Percentiles rank a stretch among this genome's conserved stretches.
Evolutionary conservation across 805 yeast genomes (phyloP).

Genomic region (Clavispora asparagi): DNA sequence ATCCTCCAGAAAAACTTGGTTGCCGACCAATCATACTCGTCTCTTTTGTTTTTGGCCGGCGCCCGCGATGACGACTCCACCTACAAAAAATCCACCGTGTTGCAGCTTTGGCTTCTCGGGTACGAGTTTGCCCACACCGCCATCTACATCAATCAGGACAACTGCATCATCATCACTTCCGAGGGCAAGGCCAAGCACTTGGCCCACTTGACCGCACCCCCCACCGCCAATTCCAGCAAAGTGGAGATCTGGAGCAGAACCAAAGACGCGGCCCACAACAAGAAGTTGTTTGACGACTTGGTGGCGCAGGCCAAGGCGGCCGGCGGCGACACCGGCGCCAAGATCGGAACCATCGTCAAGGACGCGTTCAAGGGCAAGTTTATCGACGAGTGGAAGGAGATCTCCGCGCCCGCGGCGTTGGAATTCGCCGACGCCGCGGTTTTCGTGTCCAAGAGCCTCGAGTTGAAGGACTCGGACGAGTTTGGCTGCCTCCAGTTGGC

Average conservation of each 20-base stretch:
- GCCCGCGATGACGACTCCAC: conserved; percentile 86
- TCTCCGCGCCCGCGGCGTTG: conserved; percentile 28
- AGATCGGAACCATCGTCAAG: conserved; percentile 64
- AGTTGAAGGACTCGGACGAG: conserved; percentile 77
- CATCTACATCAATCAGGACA: conserved; percentile 55
- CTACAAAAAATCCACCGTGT: conserved; percentile 77
- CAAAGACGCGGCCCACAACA: conserved; percentile 76
- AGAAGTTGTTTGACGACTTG: conserved; percentile 56
- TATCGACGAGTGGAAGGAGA: conserved; percentile 69
- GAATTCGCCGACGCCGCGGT: conserved; percentile 45
- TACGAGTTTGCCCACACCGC: conserved; percentile 95
- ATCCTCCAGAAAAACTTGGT: conserved; percentile 32
- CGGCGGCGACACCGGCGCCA: conserved; percentile 29
- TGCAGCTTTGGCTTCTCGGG: conserved; percentile 89
- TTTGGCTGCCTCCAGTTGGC: conserved; percentile 61
- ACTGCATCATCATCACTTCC: conserved; percentile 65
- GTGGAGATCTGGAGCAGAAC: conserved; percentile 65
- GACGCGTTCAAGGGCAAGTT: conserved; percentile 83
- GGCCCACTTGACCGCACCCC: conserved; percentile 45
- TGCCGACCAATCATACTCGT: conserved; percentile 17
- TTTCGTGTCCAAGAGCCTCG: conserved; percentile 53
- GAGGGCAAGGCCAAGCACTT: conserved; percentile 82
- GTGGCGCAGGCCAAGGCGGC: conserved; percentile 41
- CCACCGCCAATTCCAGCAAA: conserved; percentile 36
- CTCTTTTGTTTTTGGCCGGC: conserved; percentile 64